Evolutionary conservation across 1,284 basidiomycete genomes (phyloP).

Genomic region (Caloboletus firmus): DNA sequence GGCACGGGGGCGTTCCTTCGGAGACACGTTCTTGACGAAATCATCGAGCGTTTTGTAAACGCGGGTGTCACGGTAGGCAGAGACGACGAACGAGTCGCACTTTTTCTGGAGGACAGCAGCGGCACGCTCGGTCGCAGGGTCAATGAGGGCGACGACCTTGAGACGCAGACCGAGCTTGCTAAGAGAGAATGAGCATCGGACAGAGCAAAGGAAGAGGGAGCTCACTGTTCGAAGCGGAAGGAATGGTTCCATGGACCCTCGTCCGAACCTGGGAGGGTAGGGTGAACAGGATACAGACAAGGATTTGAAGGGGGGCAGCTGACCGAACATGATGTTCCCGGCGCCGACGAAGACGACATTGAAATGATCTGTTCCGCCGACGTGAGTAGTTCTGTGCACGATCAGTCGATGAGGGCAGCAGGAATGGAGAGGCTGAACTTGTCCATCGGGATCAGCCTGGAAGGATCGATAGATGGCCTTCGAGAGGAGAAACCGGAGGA

Average conservation of each 20-base stretch:
- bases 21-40: slow-evolving; percentile 71
- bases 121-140: slow-evolving; percentile 85
- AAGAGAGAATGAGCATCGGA: slow-evolving; percentile 19
- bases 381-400: slow-evolving; percentile 48
- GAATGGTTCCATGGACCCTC: slow-evolving; percentile 94
- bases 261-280: slow-evolving; percentile 57
- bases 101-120: slow-evolving; percentile 83
- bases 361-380: slow-evolving; percentile 68
- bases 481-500: slow-evolving; percentile 56
- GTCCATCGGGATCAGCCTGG: slow-evolving; percentile 73
- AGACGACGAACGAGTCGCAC: slow-evolving; percentile 90
- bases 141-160: slow-evolving; percentile 93
- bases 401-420: slow-evolving; percentile 11
- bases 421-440: slow-evolving; percentile 46
- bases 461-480: slow-evolving; percentile 72
- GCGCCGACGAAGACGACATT: slow-evolving; percentile 92
- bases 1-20: slow-evolving; percentile 63
- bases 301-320: slow-evolving; percentile 20
- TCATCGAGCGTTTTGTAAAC: slow-evolving; percentile 89
- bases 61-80: slow-evolving; percentile 90
- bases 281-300: slow-evolving; percentile 10
- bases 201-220: slow-evolving; percentile 2
- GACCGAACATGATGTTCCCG: slow-evolving; percentile 94
- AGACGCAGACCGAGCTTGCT: slow-evolving; percentile 96
- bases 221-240: slow-evolving; percentile 89